These are phyloP conservation scores for Aspergillus heteromorphus DNA, from an alignment of 495 filamentous ascomycete genomes.

Conservation along the genomic window DNA sequence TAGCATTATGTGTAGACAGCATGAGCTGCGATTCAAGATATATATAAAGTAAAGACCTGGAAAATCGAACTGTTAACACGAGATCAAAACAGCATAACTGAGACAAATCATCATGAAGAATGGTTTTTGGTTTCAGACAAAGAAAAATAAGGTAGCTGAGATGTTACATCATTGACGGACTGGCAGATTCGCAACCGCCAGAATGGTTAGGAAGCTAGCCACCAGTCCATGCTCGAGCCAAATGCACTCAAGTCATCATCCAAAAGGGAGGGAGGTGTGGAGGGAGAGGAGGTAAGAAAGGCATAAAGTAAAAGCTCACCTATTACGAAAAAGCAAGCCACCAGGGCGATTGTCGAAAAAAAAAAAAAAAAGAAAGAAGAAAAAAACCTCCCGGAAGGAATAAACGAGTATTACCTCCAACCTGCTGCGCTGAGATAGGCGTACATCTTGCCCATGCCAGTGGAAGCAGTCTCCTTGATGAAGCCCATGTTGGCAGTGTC, in stretches of 20 bases:
- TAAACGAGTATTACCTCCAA: conserved; percentile 70
- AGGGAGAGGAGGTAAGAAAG: conserved; percentile 14
- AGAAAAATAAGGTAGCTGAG: conserved; percentile 90
- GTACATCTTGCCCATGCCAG: conserved; percentile 99
- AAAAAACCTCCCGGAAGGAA: conserved; percentile 10
- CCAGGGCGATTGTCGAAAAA: conserved; percentile 5
- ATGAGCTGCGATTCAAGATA: conserved; percentile 20
- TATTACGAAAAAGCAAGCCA: conserved; percentile 13
- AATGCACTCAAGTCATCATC: conserved; percentile 99
- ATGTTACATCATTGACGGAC: conserved; percentile 88
- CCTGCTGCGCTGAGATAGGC: conserved; percentile 82
- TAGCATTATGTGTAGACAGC: conserved; percentile 33
- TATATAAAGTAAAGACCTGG: conserved; percentile 6
- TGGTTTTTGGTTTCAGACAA: conserved; percentile 62
- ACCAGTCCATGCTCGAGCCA: conserved; percentile 88
- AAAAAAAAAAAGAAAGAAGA: too few relatives aligned
- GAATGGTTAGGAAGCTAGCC: conserved; percentile 39
- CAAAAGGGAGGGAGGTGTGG: conserved; percentile 21
- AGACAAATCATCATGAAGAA: conserved; percentile 1
- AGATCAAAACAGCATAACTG: background rate
- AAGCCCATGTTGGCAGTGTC: conserved; percentile 29
- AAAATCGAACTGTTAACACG: conserved; percentile 11
- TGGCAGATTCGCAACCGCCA: conserved; percentile 39
- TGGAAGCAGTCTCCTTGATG: conserved; percentile 58
- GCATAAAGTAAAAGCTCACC: conserved; percentile 28